Percentiles rank a stretch among this genome's conserved stretches.
Conservation (phyloP, 2,329 filamentous ascomycete genomes). For the Rhynchosporium secalis region DNA sequence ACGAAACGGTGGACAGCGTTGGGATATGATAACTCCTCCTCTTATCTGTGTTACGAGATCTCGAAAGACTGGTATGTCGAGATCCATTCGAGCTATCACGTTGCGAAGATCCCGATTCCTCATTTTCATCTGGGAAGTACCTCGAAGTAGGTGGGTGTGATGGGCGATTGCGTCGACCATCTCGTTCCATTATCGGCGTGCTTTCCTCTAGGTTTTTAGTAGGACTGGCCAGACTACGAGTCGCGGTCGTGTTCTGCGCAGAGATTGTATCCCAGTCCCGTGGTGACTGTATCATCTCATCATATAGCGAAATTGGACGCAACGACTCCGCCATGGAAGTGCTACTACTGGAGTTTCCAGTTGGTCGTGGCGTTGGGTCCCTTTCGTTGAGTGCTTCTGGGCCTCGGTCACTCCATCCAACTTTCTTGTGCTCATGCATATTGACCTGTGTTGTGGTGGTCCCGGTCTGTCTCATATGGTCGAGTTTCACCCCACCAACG, state of each 20-base stretch:
- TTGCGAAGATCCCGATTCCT: conserved; percentile 15
- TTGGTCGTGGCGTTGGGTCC: neutral
- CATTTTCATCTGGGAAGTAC: conserved; percentile 18
- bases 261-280: conserved; percentile 27
- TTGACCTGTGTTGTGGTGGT: conserved; percentile 29
- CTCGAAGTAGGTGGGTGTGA: conserved; percentile 23
- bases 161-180: conserved; percentile 22
- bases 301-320: conserved; percentile 22
- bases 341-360: conserved; percentile 7
- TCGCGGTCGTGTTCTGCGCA: conserved; percentile 14
- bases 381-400: conserved; percentile 6
- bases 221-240: conserved; percentile 6
- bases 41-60: neutral
- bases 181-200: conserved; percentile 26
- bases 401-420: conserved; percentile 9
- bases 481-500: conserved; percentile 38
- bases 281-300: conserved; percentile 21
- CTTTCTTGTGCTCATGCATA: conserved; percentile 16
- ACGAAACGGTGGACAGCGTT: conserved; percentile 6
- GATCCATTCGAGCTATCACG: conserved; percentile 19
- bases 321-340: conserved; percentile 17
- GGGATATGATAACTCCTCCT: conserved; percentile 1
- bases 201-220: conserved; percentile 11
- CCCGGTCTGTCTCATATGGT: conserved; percentile 27
- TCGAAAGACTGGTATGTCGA: conserved; percentile 7